Evolutionary conservation across 2,329 filamentous ascomycete species (phyloP).

Genomic region (Phaeophleospora eucalypticola): DNA sequence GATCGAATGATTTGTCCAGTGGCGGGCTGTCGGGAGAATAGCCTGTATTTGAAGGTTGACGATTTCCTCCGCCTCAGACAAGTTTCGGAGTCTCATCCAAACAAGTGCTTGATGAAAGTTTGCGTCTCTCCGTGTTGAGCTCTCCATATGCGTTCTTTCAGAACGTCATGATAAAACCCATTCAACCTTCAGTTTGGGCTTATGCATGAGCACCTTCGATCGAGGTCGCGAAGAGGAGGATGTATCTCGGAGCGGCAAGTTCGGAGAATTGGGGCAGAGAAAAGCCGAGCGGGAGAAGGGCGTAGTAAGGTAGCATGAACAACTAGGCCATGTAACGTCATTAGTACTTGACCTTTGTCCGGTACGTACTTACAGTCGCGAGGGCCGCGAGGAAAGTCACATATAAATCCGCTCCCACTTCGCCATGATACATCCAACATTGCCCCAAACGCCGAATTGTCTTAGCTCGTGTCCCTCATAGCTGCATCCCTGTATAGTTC

Average conservation of each 20-base stretch:
- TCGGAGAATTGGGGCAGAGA: not conserved
- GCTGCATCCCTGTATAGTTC: not conserved
- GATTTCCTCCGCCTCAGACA: no score
- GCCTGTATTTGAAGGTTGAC: not conserved
- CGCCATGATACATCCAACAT: not conserved
- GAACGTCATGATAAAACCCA: no score
- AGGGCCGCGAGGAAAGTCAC: no score
- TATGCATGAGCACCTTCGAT: not conserved
- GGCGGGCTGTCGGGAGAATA: no score
- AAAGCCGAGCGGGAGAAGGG: not conserved
- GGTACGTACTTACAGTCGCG: not conserved
- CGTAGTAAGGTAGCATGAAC: no score
- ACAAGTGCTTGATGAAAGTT: no score
- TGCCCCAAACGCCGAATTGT: not conserved
- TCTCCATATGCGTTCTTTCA: no score
- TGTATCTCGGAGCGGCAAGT: not conserved
- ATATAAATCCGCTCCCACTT: not conserved
- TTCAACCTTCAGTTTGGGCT: no score
- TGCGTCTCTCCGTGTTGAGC: no score
- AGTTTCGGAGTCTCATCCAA: no score
- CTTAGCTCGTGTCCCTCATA: not conserved
- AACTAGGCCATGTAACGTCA: not conserved
- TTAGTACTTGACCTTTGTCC: not conserved
- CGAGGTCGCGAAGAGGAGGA: not conserved
- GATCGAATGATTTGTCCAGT: no score